Conservation (phyloP, 176 grass and related monocot species). For the Oryza rufipogon region DNA sequence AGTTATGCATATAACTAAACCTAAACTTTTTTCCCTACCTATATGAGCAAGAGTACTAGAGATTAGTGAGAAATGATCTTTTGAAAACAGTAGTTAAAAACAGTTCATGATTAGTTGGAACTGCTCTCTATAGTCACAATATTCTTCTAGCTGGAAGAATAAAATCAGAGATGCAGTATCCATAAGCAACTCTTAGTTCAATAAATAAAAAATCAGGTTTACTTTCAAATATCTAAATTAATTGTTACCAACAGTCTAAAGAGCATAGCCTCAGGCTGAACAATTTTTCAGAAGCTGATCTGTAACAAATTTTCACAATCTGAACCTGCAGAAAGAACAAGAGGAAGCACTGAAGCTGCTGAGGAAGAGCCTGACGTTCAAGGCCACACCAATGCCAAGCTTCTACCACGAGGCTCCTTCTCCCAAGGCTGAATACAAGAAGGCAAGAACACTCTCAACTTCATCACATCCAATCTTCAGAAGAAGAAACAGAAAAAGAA, state of each 20-base stretch:
- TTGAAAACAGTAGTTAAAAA: not conserved
- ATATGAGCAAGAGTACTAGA: not conserved
- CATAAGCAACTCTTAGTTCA: not conserved
- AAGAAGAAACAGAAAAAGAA: not conserved
- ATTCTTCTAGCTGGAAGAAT: not conserved
- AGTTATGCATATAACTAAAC: not conserved
- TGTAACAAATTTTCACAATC: not conserved
- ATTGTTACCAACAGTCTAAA: not conserved
- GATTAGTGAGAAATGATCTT: not conserved
- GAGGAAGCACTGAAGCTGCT: slow-evolving; percentile 86
- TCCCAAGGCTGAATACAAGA: slow-evolving; percentile 86
- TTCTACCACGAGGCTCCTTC: slow-evolving; percentile 98
- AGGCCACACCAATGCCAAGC: slow-evolving; percentile 89
- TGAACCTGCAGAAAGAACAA: slow-evolving; percentile 74
- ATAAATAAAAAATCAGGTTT: not conserved
- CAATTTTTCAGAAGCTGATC: not conserved
- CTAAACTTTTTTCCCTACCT: not conserved
- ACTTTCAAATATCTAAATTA: not conserved
- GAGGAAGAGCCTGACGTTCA: slow-evolving; percentile 89
- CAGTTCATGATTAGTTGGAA: not conserved
- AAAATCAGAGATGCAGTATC: not conserved
- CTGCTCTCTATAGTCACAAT: not conserved
- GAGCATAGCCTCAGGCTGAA: not conserved
- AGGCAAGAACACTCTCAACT: slow-evolving; percentile 16
- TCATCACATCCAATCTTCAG: not conserved